Conservation (phyloP, 495 filamentous ascomycete genomes). For the Chaetomidium leptoderma region DNA sequence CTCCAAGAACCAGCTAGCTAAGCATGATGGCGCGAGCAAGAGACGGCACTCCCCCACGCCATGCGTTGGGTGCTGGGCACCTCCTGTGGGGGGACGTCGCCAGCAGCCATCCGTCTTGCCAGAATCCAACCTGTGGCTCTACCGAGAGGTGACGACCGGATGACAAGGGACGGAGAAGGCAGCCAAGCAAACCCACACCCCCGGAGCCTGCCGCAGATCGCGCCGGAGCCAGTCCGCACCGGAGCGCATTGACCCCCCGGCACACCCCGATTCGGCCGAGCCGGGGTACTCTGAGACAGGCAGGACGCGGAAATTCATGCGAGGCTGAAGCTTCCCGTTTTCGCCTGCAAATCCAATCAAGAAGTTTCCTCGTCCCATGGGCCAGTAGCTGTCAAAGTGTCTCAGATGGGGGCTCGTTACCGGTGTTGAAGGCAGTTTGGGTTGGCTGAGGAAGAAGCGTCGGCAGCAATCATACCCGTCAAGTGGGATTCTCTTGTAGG, state of each 20-base stretch:
- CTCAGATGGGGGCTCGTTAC: constrained; percentile 1
- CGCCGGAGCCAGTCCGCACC: constrained; percentile 8
- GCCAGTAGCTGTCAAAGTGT: background rate
- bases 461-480: background rate
- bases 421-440: background rate
- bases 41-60: background rate
- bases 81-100: too few relatives aligned
- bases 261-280: background rate
- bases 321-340: background rate
- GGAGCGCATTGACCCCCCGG: constrained; percentile 11
- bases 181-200: background rate
- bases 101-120: too few relatives aligned
- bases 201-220: constrained; percentile 15
- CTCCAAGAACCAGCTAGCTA: background rate
- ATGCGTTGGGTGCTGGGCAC: too few relatives aligned
- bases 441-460: too few relatives aligned
- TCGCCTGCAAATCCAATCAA: background rate
- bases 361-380: background rate
- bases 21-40: background rate
- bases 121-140: background rate
- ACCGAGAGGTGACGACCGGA: background rate
- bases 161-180: background rate
- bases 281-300: background rate
- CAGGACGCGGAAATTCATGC: background rate
- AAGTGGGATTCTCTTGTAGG: background rate